Evolutionary conservation across 768 basidiomycete genomes (phyloP), one percentile per base, ranked within the genome.

Genomic region (Leccinum sublutescens): DNA sequence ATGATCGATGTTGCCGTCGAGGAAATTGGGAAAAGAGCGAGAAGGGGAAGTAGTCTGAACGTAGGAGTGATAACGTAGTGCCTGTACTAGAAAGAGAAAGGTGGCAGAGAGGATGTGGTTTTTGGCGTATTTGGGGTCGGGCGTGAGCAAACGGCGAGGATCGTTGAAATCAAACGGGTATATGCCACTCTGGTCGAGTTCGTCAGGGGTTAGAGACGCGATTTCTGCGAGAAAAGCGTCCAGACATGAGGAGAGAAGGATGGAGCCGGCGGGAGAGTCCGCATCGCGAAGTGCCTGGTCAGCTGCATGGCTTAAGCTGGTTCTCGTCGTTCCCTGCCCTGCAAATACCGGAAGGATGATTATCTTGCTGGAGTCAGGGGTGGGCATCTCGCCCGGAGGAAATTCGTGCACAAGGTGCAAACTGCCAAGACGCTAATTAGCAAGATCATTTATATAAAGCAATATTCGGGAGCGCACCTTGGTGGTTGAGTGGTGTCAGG

Each of bases 141-240:
- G 75, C 10, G 62, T 60, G 33, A 87, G 71, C 49, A 87, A 74
- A 1, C 76, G 69, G 25, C 66, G 64, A 29, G 72, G 74, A 23
- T 67, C 66, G 9, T 64, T 60, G 59, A 87, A 87, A 64, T 87
- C 80, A 1, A 67, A 53, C 1, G 75, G 62, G 66, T 74, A 76
- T 64, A 85, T 74, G 55, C 76, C 75, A 15, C 73, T 60, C 57
- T 70, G 64, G 48, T 68, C 64, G 15, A 76, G 64, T 21, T 79
- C 76, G 8, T 62, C 40, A 2, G 72, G 56, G n/a, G 81, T 67
- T n/a, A 87, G 64, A 0, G 78, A 73, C 2, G 71, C 74, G 12
- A 87, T 67, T 64, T 86, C 86, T 27, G 62, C 66, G 55, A 75
- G 77, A 59, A 87, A 82, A 12, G 75, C 78, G 34, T 81, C 75